Conservation (phyloP, 768 basidiomycete genomes). For the Hysterangium stoloniferum region DNA sequence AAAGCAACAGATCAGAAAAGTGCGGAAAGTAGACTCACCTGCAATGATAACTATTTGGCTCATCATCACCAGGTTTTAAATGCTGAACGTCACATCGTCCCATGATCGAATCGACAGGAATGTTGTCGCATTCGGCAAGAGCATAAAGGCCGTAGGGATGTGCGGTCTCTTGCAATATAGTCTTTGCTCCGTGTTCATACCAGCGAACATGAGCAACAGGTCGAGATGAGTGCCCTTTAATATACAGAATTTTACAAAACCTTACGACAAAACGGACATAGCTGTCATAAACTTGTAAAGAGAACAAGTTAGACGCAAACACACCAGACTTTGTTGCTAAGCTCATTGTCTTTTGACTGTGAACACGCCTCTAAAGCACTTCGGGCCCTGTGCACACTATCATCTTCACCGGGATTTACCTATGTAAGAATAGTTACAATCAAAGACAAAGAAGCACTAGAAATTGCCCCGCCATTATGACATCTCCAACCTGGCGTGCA, state of each 20-base stretch:
- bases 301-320: constrained; percentile 15
- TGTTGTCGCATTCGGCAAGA: constrained; percentile 49
- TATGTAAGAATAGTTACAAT: not conserved
- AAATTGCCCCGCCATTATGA: constrained; percentile 40
- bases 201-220: constrained; percentile 62
- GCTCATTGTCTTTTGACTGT: constrained; percentile 39
- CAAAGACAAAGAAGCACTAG: not conserved
- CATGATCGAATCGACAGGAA: constrained; percentile 46
- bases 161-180: constrained; percentile 55
- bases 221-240: constrained; percentile 23
- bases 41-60: constrained; percentile 50
- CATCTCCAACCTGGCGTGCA: constrained; percentile 51
- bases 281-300: not conserved
- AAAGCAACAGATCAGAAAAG: not conserved
- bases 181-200: constrained; percentile 60
- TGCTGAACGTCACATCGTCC: constrained; percentile 47
- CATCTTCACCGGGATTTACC: constrained; percentile 43
- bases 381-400: constrained; percentile 31
- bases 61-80: constrained; percentile 34
- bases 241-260: constrained; percentile 64
- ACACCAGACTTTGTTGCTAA: constrained; percentile 57
- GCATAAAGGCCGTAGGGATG: constrained; percentile 55
- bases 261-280: constrained; percentile 27
- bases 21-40: constrained; percentile 34
- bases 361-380: constrained; percentile 33